Evolutionary conservation across 371 early-diverging fungal genomes (phyloP).

Genomic region (Mortierella sp.): DNA sequence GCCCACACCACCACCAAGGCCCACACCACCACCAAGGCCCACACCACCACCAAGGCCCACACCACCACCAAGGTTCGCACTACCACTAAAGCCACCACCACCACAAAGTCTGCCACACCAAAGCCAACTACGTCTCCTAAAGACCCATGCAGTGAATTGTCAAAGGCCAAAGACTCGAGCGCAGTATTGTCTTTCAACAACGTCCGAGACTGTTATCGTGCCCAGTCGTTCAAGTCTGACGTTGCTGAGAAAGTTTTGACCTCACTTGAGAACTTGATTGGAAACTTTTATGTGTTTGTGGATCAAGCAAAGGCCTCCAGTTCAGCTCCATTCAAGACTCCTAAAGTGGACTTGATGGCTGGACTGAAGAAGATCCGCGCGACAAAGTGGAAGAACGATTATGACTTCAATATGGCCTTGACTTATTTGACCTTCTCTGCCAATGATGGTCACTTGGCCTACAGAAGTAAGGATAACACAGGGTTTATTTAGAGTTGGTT

Average conservation of each 20-base stretch:
- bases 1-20: slow-evolving; percentile 10
- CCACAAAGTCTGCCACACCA: slow-evolving; percentile 1
- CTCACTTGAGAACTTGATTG: slow-evolving; percentile 28
- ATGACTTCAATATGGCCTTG: slow-evolving; percentile 50
- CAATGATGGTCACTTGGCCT: slow-evolving; percentile 51
- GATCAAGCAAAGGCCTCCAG: slow-evolving; percentile 37
- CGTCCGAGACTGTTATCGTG: slow-evolving; percentile 33
- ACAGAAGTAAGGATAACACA: slow-evolving; percentile 24
- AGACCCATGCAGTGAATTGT: slow-evolving; percentile 34
- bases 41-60: slow-evolving; percentile 1
- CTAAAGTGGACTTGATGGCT: slow-evolving; percentile 32
- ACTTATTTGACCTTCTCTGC: slow-evolving; percentile 28
- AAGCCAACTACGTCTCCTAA: slow-evolving; percentile 5
- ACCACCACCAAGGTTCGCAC: slow-evolving; percentile 7
- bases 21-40: slow-evolving; percentile 1
- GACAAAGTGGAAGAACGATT: slow-evolving; percentile 50
- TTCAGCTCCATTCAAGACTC: slow-evolving; percentile 31
- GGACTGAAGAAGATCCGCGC: slow-evolving; percentile 35
- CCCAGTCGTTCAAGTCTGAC: slow-evolving; percentile 31
- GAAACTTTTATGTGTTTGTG: slow-evolving; percentile 48
- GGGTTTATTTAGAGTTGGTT: neutral
- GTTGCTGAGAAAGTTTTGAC: slow-evolving; percentile 36
- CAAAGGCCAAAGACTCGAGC: slow-evolving; percentile 19
- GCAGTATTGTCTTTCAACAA: slow-evolving; percentile 26
- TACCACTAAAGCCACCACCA: neutral